Base-by-base conservation (phyloP, 225 moss, liverwort and hornwort genomes). In the Bryum argenteum region DNA sequence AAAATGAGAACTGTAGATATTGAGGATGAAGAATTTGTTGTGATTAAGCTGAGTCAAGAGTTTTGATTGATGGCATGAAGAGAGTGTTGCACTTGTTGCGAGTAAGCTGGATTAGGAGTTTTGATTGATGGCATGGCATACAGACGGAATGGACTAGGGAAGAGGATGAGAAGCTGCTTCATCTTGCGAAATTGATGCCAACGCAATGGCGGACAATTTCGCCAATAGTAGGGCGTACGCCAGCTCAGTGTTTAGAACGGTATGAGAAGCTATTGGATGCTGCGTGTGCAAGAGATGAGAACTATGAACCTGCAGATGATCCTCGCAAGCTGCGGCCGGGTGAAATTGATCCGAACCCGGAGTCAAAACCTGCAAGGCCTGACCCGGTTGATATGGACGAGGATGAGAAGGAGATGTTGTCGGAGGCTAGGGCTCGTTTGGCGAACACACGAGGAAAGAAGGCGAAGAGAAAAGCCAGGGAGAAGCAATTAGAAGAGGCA, bases 71-170 rank as follows among this genome's bases (percentile, higher is more conserved):
- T 43, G 5, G 43, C 4, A 37, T n/a, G n/a, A n/a, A n/a, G n/a
- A n/a, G n/a, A n/a, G n/a, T n/a, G n/a, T n/a, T n/a, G n/a, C 1
- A 9, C 12, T 22, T 55, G 21, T 21, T 63, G 23, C 1, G 58
- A n/a, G 24, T 21, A 40, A 58, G 53, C 44, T 58, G 71, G 69
- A 26, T 17, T 1, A 10, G n/a, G 6, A 4, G n/a, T 10, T 68
- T 52, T 1, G 42, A 17, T 10, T 22, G 18, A 9, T 70, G 70
- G 65, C 42, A 64, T n/a, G n/a, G n/a, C n/a, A n/a, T 67, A 39
- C 85, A 90, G 93, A 97, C 93, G 14, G 96, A 97, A 70, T 97
- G 96, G 96, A 94, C 93, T 2, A 87, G 96, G 72, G 96, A 96
- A 67, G 93, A 97, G 73, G 96, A 97, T 63, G 96, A 97, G 52